Evolutionary conservation across 306 rosid species (phyloP), one percentile per base, ranked within the genome.

Genomic region (Begonia masoniana): DNA sequence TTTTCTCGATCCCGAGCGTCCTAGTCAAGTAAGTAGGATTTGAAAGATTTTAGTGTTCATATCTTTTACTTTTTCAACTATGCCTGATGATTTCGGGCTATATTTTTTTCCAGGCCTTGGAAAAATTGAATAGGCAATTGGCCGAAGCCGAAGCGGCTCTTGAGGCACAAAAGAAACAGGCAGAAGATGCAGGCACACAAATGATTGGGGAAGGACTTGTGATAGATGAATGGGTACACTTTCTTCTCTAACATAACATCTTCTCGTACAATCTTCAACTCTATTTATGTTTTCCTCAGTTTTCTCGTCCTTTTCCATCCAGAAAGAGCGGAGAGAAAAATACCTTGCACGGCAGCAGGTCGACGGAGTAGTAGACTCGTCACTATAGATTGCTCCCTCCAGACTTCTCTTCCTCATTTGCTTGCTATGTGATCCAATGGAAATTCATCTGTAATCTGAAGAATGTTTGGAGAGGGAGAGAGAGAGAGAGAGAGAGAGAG

Each of bases 261-360:
- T 58, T 15, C 39, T 6, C 3, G 21, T 10, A 26, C 15, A 16
- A 12, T 39, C 50, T 51, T 9, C 9, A 13, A 0, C 17, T 13
- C 19, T 21, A 13, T 60, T 17, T 10, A 7, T n/a, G 12, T 13
- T 12, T 0, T 24, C 41, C 15, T 52, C 49, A 54, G 73, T 7
- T 42, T 3, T 53, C 51, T 55, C 6, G 13, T 17, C 46, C 21
- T 62, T 53, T 67, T 49, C 46, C 12, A 5, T 76, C 6, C 70
- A 86, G 97, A 91, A 91, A 72, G 97, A 91, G 78, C 76, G 97
- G 65, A 73, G 97, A 82, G 97, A 85, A 79, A 75, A 92, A 74
- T 91, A 91, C 53, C 95, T 91, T 12, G 97, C 97, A 8, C 76
- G 68, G 63, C 97, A 85, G 74, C 95, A 80, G 72, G 94, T 69